Percentiles rank a stretch among this genome's conserved stretches.
Evolutionary conservation across 306 rosid species (phyloP).

Genomic region (Sindora glabra): DNA sequence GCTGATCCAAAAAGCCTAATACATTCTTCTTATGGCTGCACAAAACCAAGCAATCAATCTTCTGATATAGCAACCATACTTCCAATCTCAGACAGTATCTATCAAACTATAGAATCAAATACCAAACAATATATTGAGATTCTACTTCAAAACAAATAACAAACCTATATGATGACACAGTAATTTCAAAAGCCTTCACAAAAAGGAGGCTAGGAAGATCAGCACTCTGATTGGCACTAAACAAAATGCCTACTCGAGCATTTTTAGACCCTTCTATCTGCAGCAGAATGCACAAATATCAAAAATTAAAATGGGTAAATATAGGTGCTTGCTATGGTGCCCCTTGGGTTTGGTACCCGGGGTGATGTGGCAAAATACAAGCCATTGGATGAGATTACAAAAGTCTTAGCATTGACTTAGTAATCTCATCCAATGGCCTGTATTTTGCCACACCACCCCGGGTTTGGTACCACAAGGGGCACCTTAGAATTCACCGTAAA

Average conservation of each 20-base stretch:
- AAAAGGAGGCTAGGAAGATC: conserved; percentile 48
- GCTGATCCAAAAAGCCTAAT: conserved; percentile 62
- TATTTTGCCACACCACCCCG: too few relatives aligned
- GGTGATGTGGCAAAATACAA: too few relatives aligned
- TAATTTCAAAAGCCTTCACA: conserved; percentile 58
- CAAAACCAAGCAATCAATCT: conserved; percentile 21
- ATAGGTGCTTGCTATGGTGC: too few relatives aligned
- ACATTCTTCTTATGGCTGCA: conserved; percentile 77
- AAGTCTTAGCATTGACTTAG: too few relatives aligned
- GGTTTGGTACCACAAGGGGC: too few relatives aligned
- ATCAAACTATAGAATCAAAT: conserved; percentile 16
- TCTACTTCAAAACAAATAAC: conserved; percentile 7
- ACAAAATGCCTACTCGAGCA: conserved; percentile 78
- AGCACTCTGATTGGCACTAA: conserved; percentile 47
- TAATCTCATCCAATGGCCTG: too few relatives aligned
- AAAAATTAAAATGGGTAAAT: too few relatives aligned
- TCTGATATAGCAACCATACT: not conserved
- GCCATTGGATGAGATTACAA: too few relatives aligned
- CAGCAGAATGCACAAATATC: conserved; percentile 20
- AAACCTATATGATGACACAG: conserved; percentile 72
- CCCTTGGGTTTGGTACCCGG: too few relatives aligned
- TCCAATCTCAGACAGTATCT: not conserved
- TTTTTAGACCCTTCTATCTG: conserved; percentile 64
- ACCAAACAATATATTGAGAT: conserved; percentile 7
- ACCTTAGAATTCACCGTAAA: too few relatives aligned